Conservation (phyloP, 495 filamentous ascomycete species). For the Penicillium arizonense region DNA sequence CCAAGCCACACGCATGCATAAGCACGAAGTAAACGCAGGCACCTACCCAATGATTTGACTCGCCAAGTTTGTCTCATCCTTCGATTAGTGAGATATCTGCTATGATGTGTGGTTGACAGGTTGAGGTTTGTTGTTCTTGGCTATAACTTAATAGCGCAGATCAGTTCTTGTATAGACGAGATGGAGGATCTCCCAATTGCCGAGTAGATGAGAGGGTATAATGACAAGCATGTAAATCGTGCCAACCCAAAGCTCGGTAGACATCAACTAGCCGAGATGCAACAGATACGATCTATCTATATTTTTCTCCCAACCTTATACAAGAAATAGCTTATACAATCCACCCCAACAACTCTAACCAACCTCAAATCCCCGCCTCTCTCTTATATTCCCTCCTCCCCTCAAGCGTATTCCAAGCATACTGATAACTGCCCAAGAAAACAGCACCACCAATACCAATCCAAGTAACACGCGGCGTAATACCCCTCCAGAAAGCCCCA, state of each 20-base stretch:
- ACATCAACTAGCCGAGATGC: too few relatives aligned
- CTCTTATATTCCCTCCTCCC: constrained; percentile 24
- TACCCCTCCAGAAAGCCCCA: constrained; percentile 80
- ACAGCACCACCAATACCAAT: constrained; percentile 92
- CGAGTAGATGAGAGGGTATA: constrained; percentile 29
- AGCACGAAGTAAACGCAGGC: not conserved
- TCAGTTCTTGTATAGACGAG: constrained; percentile 43
- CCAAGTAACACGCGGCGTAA: constrained; percentile 88
- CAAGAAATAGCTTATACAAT: constrained; percentile 9
- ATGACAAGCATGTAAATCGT: not conserved
- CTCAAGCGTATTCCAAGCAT: constrained; percentile 72
- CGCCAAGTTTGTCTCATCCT: constrained; percentile 2
- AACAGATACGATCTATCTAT: not conserved
- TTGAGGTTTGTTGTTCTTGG: constrained; percentile 60
- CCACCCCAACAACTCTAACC: not conserved
- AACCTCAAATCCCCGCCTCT: constrained; percentile 2
- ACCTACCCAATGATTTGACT: constrained; percentile 2
- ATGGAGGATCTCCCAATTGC: constrained; percentile 47
- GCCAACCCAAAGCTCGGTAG: too few relatives aligned
- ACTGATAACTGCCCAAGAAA: constrained; percentile 95
- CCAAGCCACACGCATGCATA: constrained; percentile 31
- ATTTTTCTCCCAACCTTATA: not conserved
- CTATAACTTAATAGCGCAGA: constrained; percentile 63
- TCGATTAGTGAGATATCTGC: constrained; percentile 55
- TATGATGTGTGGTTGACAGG: not conserved